Conservation (phyloP, 2,329 filamentous ascomycete species). For the Blastomyces silverae region DNA sequence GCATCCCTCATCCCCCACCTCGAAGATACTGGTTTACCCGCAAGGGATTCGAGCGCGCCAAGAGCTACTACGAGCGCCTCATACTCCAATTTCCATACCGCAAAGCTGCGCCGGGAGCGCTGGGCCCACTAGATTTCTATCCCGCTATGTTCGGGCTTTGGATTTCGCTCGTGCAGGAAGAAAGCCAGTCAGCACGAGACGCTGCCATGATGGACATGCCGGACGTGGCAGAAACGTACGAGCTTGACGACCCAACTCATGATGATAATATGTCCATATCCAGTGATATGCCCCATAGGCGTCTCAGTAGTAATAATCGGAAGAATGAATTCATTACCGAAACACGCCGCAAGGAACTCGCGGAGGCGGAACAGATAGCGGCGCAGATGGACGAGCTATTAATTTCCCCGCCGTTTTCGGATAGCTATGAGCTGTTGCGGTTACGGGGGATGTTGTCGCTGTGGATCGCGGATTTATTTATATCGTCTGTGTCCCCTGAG, state of each 20-base stretch:
- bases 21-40: constrained; percentile 35
- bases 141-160: constrained; percentile 73
- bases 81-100: constrained; percentile 71
- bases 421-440: constrained; percentile 59
- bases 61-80: constrained; percentile 68
- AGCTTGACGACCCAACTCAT: constrained; percentile 22
- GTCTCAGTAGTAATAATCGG: constrained; percentile 29
- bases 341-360: constrained; percentile 49
- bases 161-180: constrained; percentile 65
- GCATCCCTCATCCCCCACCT: not conserved
- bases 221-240: constrained; percentile 27
- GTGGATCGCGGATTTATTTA: constrained; percentile 63
- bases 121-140: constrained; percentile 70
- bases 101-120: constrained; percentile 50
- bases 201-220: constrained; percentile 31
- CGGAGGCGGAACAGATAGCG: constrained; percentile 57
- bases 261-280: constrained; percentile 25
- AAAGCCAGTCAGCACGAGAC: constrained; percentile 46
- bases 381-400: constrained; percentile 65
- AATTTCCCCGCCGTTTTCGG: constrained; percentile 62
- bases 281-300: constrained; percentile 22
- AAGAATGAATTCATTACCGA: constrained; percentile 28
- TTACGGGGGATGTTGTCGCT: constrained; percentile 67
- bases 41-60: constrained; percentile 52
- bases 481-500: constrained; percentile 30